Evolutionary conservation across 1,139 yeast species (phyloP).

Genomic region (Zygosaccharomyces pseudobailii): DNA sequence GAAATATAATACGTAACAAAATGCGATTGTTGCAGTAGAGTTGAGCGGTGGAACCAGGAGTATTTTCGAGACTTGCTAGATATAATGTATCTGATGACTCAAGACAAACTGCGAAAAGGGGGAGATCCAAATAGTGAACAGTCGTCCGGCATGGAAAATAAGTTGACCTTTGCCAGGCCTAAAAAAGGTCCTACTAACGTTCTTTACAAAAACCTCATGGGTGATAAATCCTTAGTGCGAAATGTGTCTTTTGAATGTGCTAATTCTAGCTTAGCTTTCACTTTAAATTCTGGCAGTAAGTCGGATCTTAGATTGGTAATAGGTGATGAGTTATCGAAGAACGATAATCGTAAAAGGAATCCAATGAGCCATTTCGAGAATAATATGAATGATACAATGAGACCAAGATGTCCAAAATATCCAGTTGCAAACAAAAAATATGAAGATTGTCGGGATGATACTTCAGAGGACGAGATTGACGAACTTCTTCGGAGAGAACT

Average conservation of each 20-base stretch:
- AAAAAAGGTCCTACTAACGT: neutral
- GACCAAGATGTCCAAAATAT: slow-evolving; percentile 10
- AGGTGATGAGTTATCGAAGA: neutral
- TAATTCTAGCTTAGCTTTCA: neutral
- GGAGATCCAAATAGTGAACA: neutral
- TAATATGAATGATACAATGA: slow-evolving; percentile 12
- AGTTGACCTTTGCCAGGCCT: neutral
- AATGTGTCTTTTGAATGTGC: neutral
- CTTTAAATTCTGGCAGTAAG: neutral
- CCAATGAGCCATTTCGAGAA: slow-evolving; percentile 19
- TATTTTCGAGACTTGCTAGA: no score
- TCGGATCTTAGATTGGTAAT: neutral
- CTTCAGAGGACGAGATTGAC: neutral
- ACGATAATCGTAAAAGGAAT: slow-evolving; percentile 5
- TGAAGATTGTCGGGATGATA: neutral
- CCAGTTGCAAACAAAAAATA: slow-evolving; percentile 5
- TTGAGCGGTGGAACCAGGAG: no score
- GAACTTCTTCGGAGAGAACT: slow-evolving; percentile 9
- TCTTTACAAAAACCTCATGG: neutral
- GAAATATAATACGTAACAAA: neutral
- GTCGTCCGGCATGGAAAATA: neutral
- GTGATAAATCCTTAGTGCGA: neutral
- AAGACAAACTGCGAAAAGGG: neutral
- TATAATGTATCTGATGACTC: neutral
- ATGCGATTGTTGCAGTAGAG: neutral